Evolutionary conservation across 108 stramenopile species (phyloP).

Genomic region (Discostella pseudostelligera): DNA sequence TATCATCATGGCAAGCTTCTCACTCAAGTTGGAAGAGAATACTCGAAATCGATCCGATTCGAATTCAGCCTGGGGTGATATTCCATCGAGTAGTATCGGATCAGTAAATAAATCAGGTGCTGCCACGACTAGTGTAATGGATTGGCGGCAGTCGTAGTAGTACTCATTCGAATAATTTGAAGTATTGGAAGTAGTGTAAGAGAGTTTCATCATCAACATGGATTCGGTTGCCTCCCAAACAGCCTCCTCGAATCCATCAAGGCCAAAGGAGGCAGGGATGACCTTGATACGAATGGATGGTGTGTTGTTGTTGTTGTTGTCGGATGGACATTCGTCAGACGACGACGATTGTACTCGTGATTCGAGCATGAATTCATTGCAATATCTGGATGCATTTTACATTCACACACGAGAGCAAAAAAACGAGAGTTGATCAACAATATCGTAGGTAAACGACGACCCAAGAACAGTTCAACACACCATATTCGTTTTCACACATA

Average conservation of each 20-base stretch:
- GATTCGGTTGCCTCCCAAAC: conserved; percentile 40
- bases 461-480: no score
- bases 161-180: not conserved
- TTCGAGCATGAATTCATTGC: conserved; percentile 28
- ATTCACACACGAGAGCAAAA: not conserved
- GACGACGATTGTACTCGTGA: not conserved
- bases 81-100: conserved; percentile 22
- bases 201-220: conserved; percentile 1
- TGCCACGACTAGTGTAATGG: conserved; percentile 37
- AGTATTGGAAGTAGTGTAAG: no score
- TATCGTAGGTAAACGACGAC: no score
- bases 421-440: not conserved
- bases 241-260: conserved; percentile 43
- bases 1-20: conserved; percentile 11
- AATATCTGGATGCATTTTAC: conserved; percentile 10
- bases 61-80: conserved; percentile 41
- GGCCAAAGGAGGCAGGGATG: conserved; percentile 44
- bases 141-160: not conserved
- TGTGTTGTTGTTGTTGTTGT: not conserved
- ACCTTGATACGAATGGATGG: conserved; percentile 33
- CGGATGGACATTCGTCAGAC: conserved; percentile 1
- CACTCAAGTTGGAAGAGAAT: conserved; percentile 20
- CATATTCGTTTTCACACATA: not conserved
- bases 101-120: conserved; percentile 37
- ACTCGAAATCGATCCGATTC: conserved; percentile 23